A percentile compares a stretch with the other conserved stretches of the same genome.
Evolutionary conservation across 495 filamentous ascomycete species (phyloP).

Genomic region (Sordaria brevicollis): DNA sequence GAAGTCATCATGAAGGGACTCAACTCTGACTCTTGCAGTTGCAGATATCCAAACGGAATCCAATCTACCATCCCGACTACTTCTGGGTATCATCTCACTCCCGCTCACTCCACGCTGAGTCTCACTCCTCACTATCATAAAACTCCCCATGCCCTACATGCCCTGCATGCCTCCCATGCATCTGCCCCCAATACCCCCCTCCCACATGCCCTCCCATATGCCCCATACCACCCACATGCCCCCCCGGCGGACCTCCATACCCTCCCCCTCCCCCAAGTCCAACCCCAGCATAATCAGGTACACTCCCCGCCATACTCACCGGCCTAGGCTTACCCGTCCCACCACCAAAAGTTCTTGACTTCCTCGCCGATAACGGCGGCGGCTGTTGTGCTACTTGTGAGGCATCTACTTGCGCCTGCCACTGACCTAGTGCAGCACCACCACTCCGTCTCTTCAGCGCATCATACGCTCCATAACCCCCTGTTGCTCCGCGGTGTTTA

Average conservation of each 20-base stretch:
- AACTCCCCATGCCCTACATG: neutral
- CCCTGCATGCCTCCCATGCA: neutral
- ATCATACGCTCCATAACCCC: neutral
- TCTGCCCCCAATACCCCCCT: neutral
- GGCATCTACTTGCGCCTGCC: neutral
- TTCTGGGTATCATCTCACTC: neutral
- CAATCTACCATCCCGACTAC: neutral
- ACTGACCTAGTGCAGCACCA: neutral
- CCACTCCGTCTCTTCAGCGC: neutral
- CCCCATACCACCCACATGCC: too few relatives aligned
- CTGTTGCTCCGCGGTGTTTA: neutral
- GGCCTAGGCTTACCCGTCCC: neutral
- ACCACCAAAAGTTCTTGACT: neutral
- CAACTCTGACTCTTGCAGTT: too few relatives aligned
- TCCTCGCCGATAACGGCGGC: neutral
- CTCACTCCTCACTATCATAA: neutral
- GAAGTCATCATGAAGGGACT: too few relatives aligned
- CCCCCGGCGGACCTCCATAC: neutral
- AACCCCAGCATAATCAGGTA: neutral
- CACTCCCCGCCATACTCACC: neutral
- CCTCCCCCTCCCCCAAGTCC: too few relatives aligned
- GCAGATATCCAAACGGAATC: too few relatives aligned
- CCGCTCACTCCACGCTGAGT: too few relatives aligned
- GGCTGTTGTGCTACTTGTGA: too few relatives aligned
- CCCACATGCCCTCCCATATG: too few relatives aligned